Conservation (phyloP, 495 filamentous ascomycete genomes). For the Aspergillus steynii region DNA sequence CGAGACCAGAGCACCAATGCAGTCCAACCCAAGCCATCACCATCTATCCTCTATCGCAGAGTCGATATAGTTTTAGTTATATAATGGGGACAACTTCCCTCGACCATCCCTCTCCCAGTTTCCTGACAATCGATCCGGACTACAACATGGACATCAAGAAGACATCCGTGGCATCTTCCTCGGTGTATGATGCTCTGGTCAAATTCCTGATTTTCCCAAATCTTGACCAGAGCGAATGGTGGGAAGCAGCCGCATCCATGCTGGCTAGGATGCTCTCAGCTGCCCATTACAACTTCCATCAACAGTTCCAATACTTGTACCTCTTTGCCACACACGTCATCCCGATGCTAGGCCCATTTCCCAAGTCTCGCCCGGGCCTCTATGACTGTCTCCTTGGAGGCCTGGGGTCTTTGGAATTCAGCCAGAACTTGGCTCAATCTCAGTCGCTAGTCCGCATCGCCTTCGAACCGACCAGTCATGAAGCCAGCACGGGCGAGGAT, state of each 20-base stretch:
- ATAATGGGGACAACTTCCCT: too few species aligned
- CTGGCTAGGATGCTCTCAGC: slow-evolving; percentile 8
- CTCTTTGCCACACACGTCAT: slow-evolving; percentile 14
- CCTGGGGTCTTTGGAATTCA: slow-evolving; percentile 2
- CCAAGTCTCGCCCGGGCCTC: background rate
- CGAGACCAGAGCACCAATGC: too few species aligned
- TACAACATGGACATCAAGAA: too few species aligned
- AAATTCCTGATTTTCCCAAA: slow-evolving; percentile 5
- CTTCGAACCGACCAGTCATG: background rate
- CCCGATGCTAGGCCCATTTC: slow-evolving; percentile 12
- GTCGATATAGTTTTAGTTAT: too few species aligned
- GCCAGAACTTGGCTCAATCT: slow-evolving; percentile 7
- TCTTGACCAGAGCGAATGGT: slow-evolving; percentile 15
- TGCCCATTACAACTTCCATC: slow-evolving; percentile 15
- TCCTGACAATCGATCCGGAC: too few species aligned
- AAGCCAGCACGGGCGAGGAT: background rate
- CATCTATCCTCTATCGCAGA: too few species aligned
- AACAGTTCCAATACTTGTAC: slow-evolving; percentile 20
- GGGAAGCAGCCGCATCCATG: slow-evolving; percentile 12
- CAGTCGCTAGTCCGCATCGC: background rate
- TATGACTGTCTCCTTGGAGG: background rate
- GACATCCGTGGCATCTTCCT: too few species aligned
- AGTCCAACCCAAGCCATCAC: too few species aligned
- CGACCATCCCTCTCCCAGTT: too few species aligned
- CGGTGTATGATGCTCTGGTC: background rate